Evolutionary conservation across 257 asterid genomes (phyloP), one percentile per base, ranked within the genome.

Genomic region (Schizonepeta tenuifolia): DNA sequence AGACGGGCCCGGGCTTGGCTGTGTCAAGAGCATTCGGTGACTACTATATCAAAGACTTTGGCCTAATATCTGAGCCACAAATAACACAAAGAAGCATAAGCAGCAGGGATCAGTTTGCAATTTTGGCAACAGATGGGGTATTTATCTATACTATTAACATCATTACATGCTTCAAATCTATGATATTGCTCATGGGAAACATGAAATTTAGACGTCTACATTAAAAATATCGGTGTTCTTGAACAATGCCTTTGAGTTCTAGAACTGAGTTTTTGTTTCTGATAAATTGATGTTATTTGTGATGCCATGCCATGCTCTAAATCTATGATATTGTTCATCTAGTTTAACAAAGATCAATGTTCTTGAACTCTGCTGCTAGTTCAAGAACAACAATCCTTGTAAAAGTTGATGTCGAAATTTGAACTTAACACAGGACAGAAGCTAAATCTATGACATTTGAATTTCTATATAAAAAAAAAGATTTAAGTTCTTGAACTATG

Each of bases 41-140:
- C 31, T 83, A 85, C 84, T 87, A 60, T 53, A 76, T 91, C 13
- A 91, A 91, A 70, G 93, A 86, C 75, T 87, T 87, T 75, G 97
- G 97, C 9, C 90, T 91, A 31, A 89, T 87, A 15, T 89, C 95
- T 9, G 96, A 87, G 71, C 97, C 97, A 2, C 89, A 91, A 79
- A 73, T 91, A 47, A 91, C 88, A 24, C 81, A 76, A 8, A 84
- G 89, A 75, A 78, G 49, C 54, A 83, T 91, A 81, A 79, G 82
- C 7, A 71, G 74, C 59, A 75, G 58, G 53, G 95, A 91, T 63
- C 88, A 83, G 68, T 87, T 91, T 64, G 86, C 57, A 17, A 86
- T 91, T 67, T 77, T 91, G 85, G 96, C 96, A 46, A 87, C 95
- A 5, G 97, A 89, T 79, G 97, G 97, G 83, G 96, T 88, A 83